A percentile compares a stretch with the other conserved stretches of the same genome.
These are phyloP conservation scores for Hygrocybe coccinea DNA, from an alignment of 768 basidiomycete species.

Conservation along the genomic window DNA sequence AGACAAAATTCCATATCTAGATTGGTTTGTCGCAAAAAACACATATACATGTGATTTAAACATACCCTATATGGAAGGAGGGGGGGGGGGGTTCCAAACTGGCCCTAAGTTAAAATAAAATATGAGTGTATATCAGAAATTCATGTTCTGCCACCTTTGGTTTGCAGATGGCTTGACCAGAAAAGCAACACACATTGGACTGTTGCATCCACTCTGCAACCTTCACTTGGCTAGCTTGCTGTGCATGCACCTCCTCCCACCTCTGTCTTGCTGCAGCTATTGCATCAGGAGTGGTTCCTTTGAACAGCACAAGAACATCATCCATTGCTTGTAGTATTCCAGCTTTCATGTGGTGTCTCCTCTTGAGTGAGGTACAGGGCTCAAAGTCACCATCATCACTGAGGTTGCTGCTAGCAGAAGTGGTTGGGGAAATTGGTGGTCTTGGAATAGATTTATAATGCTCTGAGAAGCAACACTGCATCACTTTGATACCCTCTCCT, in stretches of 20 bases:
- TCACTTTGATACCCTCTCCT: slow-evolving; percentile 9
- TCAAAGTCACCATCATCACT: slow-evolving; percentile 3
- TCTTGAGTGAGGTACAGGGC: slow-evolving; percentile 4
- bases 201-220: slow-evolving; percentile 6
- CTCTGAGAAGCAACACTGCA: slow-evolving; percentile 2
- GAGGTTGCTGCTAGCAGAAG: neutral
- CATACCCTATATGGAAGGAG: no score
- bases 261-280: slow-evolving; percentile 5
- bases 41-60: no score
- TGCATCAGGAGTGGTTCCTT: slow-evolving; percentile 11
- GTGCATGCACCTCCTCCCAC: slow-evolving; percentile 3
- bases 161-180: neutral
- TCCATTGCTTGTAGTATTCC: slow-evolving; percentile 13
- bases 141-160: no score
- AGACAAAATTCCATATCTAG: no score
- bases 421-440: neutral
- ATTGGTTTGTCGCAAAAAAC: no score
- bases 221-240: no score
- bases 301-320: slow-evolving; percentile 5
- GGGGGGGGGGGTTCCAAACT: no score
- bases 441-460: slow-evolving; percentile 5
- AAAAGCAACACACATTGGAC: neutral
- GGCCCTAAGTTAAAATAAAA: no score
- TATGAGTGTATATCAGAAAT: no score
- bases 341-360: slow-evolving; percentile 5